Percentiles rank a stretch among this genome's conserved stretches.
These are phyloP conservation scores for Cladochytrium replicatum DNA, from an alignment of 192 early-diverging fungal genomes.

Conservation along the genomic window DNA sequence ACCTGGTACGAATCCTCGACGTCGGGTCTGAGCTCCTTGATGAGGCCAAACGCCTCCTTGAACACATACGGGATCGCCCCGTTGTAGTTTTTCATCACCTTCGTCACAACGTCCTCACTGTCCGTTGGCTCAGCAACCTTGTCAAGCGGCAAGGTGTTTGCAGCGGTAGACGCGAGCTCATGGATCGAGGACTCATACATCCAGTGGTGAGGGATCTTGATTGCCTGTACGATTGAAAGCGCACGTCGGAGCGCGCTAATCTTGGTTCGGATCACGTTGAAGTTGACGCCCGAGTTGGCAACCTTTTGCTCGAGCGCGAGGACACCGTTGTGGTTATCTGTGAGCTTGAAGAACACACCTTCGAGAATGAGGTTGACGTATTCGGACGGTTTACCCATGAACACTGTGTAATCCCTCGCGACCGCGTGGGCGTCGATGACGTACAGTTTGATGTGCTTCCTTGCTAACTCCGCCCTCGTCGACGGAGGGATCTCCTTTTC, in stretches of 20 bases:
- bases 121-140: background rate
- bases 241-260: too few relatives aligned
- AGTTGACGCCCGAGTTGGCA: background rate
- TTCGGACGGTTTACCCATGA: constrained; percentile 26
- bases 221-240: background rate
- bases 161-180: constrained; percentile 9
- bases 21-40: constrained; percentile 50
- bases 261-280: constrained; percentile 1
- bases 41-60: constrained; percentile 51
- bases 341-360: constrained; percentile 43
- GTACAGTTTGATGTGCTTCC: constrained; percentile 43
- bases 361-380: constrained; percentile 51
- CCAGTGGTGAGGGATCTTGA: constrained; percentile 1
- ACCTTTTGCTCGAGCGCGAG: constrained; percentile 11
- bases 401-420: constrained; percentile 47
- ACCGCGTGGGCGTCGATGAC: constrained; percentile 55
- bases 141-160: constrained; percentile 13
- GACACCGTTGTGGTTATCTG: constrained; percentile 15
- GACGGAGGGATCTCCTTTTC: constrained; percentile 54
- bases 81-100: too few relatives aligned
- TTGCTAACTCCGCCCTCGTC: constrained; percentile 44
- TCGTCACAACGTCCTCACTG: constrained; percentile 21
- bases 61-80: constrained; percentile 60
- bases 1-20: constrained; percentile 52
- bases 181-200: background rate